These are phyloP conservation scores for Candida khao-thaluensis DNA, from an alignment of 805 yeast genomes.

Conservation along the genomic window DNA sequence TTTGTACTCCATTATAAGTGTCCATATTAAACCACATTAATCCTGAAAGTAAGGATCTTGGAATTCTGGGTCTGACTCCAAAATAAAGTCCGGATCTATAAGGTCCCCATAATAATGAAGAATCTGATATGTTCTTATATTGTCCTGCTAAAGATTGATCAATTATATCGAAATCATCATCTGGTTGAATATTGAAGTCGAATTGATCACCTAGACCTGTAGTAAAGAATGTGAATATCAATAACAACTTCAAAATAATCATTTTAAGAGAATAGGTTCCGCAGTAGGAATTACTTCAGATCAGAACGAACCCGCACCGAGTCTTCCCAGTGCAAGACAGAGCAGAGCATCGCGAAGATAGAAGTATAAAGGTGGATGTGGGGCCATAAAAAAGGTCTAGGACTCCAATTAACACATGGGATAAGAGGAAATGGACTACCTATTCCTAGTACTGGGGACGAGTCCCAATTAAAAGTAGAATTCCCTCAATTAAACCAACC, in stretches of 20 bases:
- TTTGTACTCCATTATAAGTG: constrained; percentile 48
- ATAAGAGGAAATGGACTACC: constrained; percentile 36
- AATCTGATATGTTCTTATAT: constrained; percentile 20
- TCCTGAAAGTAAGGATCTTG: constrained; percentile 73
- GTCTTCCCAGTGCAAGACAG: no score
- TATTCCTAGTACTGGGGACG: constrained; percentile 3
- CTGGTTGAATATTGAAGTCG: constrained; percentile 25
- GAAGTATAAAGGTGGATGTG: no score
- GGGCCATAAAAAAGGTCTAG: constrained; percentile 40
- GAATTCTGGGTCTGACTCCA: constrained; percentile 81
- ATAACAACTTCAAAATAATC: no score
- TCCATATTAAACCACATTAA: constrained; percentile 84
- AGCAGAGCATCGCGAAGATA: no score
- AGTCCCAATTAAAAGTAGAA: constrained; percentile 17
- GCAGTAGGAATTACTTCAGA: no score
- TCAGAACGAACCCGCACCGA: no score
- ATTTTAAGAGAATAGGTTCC: no score
- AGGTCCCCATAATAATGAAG: constrained; percentile 75
- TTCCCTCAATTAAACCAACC: constrained; percentile 15
- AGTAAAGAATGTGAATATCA: no score
- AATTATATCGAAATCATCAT: constrained; percentile 56
- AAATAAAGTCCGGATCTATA: constrained; percentile 83
- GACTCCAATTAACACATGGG: constrained; percentile 44
- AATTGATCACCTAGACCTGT: constrained; percentile 5
- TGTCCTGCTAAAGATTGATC: constrained; percentile 17